These are phyloP conservation scores for Vitis rupestris DNA, from an alignment of 164 flowering plant genomes.

Conservation along the genomic window DNA sequence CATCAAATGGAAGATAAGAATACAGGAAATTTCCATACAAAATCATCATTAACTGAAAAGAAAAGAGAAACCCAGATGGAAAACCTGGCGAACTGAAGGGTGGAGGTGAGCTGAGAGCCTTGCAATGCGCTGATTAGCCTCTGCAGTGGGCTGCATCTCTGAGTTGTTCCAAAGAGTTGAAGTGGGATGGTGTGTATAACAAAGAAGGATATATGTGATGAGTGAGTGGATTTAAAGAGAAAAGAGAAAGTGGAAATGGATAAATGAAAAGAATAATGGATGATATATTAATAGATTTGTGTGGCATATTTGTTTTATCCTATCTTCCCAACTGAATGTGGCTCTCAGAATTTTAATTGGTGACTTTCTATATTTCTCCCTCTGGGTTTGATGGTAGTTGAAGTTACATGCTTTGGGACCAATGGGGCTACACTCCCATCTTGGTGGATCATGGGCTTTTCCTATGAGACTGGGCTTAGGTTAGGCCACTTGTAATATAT, in stretches of 20 bases:
- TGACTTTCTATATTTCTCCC: background rate
- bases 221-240: background rate
- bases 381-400: background rate
- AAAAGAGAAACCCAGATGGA: slow-evolving; percentile 24
- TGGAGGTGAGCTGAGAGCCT: slow-evolving; percentile 43
- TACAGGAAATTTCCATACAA: too few species aligned
- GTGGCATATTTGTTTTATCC: slow-evolving; percentile 9
- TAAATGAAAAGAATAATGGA: slow-evolving; percentile 3
- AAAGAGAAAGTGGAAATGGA: slow-evolving; percentile 3
- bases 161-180: background rate
- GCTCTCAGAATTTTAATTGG: background rate
- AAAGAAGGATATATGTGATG: background rate
- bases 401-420: too few species aligned
- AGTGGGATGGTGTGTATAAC: background rate
- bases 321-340: background rate
- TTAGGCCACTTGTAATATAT: too few species aligned
- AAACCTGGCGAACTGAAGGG: slow-evolving; percentile 40
- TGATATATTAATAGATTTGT: slow-evolving; percentile 11
- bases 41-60: background rate
- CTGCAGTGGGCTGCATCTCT: slow-evolving; percentile 15
- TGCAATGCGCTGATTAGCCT: slow-evolving; percentile 35
- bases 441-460: too few species aligned
- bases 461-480: too few species aligned
- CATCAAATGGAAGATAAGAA: too few species aligned
- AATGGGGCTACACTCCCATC: too few species aligned